Evolutionary conservation across 2,329 filamentous ascomycete genomes (phyloP).

Genomic region (Helotiales sp.): DNA sequence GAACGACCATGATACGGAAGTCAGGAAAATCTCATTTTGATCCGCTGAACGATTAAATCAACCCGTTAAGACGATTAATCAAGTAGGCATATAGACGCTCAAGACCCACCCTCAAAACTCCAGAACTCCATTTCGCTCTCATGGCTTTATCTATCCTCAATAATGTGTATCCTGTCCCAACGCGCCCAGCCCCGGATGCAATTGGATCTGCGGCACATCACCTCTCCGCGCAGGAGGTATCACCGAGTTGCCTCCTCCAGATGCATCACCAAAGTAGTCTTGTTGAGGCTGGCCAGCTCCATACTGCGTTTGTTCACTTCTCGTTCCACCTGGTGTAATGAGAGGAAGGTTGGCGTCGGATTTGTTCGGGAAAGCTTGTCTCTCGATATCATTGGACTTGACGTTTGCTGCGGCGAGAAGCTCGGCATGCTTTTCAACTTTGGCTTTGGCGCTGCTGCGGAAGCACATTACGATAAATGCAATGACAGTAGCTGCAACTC

Average conservation of each 20-base stretch:
- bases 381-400: slow-evolving; percentile 12
- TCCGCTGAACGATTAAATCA: no score
- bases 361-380: slow-evolving; percentile 9
- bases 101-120: neutral
- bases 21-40: no score
- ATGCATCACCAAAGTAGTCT: slow-evolving; percentile 14
- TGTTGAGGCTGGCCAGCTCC: slow-evolving; percentile 3
- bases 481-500: slow-evolving; percentile 16
- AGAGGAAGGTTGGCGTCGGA: slow-evolving; percentile 20
- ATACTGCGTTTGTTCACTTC: slow-evolving; percentile 4
- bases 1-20: no score
- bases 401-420: slow-evolving; percentile 4
- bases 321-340: slow-evolving; percentile 11
- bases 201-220: slow-evolving; percentile 6
- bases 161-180: slow-evolving; percentile 13
- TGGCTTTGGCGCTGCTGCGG: slow-evolving; percentile 11
- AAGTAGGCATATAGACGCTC: neutral
- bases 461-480: slow-evolving; percentile 12
- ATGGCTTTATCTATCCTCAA: neutral
- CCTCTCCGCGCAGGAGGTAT: slow-evolving; percentile 2
- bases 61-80: neutral
- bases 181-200: slow-evolving; percentile 22
- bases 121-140: neutral
- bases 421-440: neutral
- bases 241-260: neutral